phyloP scores from a whole-genome alignment of 495 filamentous ascomycete genomes.

The Bacidia gigantensis region DNA sequence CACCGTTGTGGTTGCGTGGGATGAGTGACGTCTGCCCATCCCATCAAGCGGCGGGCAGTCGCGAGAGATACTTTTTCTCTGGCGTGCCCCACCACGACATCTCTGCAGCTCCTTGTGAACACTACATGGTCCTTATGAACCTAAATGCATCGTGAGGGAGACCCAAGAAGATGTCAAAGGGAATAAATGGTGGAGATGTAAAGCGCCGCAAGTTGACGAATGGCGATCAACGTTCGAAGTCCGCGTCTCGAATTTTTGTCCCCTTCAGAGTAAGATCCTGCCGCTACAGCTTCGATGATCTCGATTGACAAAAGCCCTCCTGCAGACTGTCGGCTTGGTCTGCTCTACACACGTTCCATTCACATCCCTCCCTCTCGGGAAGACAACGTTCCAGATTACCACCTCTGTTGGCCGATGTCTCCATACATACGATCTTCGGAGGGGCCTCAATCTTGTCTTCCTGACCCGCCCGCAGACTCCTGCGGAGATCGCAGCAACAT shows the following conservation, averaged over 20 bases:
- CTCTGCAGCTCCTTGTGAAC: too few relatives aligned
- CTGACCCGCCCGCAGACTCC: slow-evolving; percentile 83
- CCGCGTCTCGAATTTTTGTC: slow-evolving; percentile 67
- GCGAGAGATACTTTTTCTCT: not conserved
- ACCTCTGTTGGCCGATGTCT: slow-evolving; percentile 80
- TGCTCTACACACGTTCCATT: slow-evolving; percentile 85
- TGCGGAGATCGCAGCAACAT: slow-evolving; percentile 67
- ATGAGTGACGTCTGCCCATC: too few relatives aligned
- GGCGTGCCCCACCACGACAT: not conserved
- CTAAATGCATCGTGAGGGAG: too few relatives aligned
- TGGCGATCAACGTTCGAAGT: slow-evolving; percentile 16
- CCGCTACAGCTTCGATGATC: too few relatives aligned
- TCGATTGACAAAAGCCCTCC: too few relatives aligned
- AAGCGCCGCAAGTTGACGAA: slow-evolving; percentile 53
- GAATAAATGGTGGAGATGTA: slow-evolving; percentile 34
- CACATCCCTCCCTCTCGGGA: slow-evolving; percentile 72
- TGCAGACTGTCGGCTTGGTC: slow-evolving; percentile 88
- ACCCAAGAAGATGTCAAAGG: slow-evolving; percentile 3
- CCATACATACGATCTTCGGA: slow-evolving; percentile 87
- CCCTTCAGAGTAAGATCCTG: slow-evolving; percentile 62
- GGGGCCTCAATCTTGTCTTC: slow-evolving; percentile 81
- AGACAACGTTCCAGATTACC: slow-evolving; percentile 91
- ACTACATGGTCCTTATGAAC: too few relatives aligned
- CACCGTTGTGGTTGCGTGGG: too few relatives aligned
- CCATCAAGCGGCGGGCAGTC: too few relatives aligned